phyloP scores from a whole-genome alignment of 306 rosid species.

The Quercus engelmannii region DNA sequence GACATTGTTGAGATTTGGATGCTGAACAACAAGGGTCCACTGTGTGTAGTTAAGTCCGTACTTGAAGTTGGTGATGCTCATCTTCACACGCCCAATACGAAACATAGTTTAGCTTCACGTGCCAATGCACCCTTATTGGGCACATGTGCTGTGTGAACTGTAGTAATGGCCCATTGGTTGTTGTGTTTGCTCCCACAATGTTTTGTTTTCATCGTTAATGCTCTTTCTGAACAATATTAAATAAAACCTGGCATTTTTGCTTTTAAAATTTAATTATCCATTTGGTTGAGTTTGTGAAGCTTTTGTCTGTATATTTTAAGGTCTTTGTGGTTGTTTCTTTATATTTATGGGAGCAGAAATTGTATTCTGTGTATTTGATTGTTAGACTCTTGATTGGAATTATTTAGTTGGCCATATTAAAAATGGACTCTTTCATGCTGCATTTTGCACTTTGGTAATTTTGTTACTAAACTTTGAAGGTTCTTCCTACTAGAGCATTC shows the following conservation, averaged over 20 bases:
- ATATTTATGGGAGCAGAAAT: too few species aligned
- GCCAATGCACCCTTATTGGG: slow-evolving; percentile 82
- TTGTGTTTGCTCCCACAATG: slow-evolving; percentile 43
- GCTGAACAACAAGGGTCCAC: slow-evolving; percentile 82
- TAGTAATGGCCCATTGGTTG: slow-evolving; percentile 53
- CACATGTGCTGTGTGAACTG: slow-evolving; percentile 88
- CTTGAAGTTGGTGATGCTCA: slow-evolving; percentile 74
- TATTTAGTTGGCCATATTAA: too few species aligned
- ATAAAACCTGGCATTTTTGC: too few species aligned
- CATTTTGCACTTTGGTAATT: too few species aligned
- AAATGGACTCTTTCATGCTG: too few species aligned
- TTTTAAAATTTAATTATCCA: not conserved
- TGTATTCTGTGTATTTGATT: too few species aligned
- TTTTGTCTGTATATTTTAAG: not conserved
- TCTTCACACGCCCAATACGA: slow-evolving; percentile 82
- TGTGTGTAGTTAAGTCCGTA: slow-evolving; percentile 60
- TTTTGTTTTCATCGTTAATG: too few species aligned
- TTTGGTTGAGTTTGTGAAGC: not conserved
- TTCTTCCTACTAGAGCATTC: too few species aligned
- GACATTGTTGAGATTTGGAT: slow-evolving; percentile 83
- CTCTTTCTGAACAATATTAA: too few species aligned
- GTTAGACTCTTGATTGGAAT: too few species aligned
- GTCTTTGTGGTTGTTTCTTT: too few species aligned
- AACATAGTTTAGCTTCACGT: slow-evolving; percentile 65
- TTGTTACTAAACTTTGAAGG: too few species aligned